These are phyloP conservation scores for Myotisia sp. DNA, from an alignment of 2,329 filamentous ascomycete species.

Conservation along the genomic window DNA sequence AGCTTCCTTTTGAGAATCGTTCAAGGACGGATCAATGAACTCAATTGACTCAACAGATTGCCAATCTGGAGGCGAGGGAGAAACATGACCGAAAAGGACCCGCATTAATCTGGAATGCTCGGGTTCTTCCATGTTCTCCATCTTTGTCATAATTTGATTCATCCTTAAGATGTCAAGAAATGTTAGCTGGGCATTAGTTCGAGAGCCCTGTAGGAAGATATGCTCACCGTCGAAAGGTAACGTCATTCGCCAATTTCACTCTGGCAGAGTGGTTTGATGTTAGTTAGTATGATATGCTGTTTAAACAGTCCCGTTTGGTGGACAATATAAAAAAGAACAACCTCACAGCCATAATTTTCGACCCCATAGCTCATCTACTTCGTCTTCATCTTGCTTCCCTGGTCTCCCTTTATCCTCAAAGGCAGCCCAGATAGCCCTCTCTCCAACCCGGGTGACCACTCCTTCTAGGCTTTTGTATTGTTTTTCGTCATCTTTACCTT, in stretches of 20 bases:
- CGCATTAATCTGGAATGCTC: slow-evolving; percentile 45
- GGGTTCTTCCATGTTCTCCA: slow-evolving; percentile 41
- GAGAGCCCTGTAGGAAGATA: background rate
- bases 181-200: background rate
- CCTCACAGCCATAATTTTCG: slow-evolving; percentile 51
- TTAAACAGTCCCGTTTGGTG: slow-evolving; percentile 6
- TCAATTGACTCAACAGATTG: slow-evolving; percentile 33
- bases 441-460: slow-evolving; percentile 33
- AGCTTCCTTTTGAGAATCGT: slow-evolving; percentile 49
- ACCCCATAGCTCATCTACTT: slow-evolving; percentile 37
- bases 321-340: slow-evolving; percentile 5
- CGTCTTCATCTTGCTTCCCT: slow-evolving; percentile 29
- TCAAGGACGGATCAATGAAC: slow-evolving; percentile 43
- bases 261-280: no score
- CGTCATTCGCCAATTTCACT: slow-evolving; percentile 52
- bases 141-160: slow-evolving; percentile 48
- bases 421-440: slow-evolving; percentile 32
- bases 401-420: slow-evolving; percentile 27
- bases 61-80: slow-evolving; percentile 38
- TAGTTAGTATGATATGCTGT: background rate
- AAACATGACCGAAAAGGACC: slow-evolving; percentile 46
- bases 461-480: slow-evolving; percentile 28
- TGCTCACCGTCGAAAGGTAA: slow-evolving; percentile 50
- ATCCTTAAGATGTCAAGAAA: slow-evolving; percentile 33
- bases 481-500: slow-evolving; percentile 22